Percentiles rank a stretch among this genome's conserved stretches.
phyloP scores from a whole-genome alignment of 805 yeast species.

The Candida germanica region DNA sequence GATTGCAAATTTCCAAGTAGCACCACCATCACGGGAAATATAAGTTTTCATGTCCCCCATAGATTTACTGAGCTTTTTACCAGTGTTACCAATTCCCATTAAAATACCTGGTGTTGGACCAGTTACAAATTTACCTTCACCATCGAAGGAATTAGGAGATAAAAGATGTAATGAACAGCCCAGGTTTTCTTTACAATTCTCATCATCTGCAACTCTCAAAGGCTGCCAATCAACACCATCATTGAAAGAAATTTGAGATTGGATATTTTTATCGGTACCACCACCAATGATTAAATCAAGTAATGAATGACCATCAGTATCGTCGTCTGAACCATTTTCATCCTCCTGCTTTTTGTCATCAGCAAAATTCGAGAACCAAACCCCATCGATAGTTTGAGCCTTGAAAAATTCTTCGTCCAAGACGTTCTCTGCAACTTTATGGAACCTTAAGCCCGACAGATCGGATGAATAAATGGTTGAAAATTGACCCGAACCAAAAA shows the following conservation, averaged over 20 bases:
- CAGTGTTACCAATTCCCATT: conserved; percentile 32
- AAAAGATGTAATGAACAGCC: conserved; percentile 49
- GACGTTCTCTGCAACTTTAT: conserved; percentile 40
- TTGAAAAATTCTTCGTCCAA: conserved; percentile 43
- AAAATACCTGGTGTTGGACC: conserved; percentile 55
- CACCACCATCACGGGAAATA: conserved; percentile 74
- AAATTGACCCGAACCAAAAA: conserved; percentile 10
- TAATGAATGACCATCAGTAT: conserved; percentile 15
- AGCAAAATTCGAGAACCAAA: conserved; percentile 49
- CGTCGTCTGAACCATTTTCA: conserved; percentile 6
- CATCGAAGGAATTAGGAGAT: conserved; percentile 30
- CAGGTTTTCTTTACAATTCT: conserved; percentile 34
- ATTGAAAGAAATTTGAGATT: conserved; percentile 45
- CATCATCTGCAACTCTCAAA: conserved; percentile 45
- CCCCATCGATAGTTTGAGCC: conserved; percentile 57
- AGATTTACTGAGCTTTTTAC: conserved; percentile 19
- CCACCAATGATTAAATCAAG: conserved; percentile 25
- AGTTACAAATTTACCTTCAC: conserved; percentile 41
- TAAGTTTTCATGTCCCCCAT: conserved; percentile 41
- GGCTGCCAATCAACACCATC: conserved; percentile 54
- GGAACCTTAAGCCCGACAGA: conserved; percentile 55
- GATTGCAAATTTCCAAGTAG: conserved; percentile 59
- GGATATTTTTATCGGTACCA: conserved; percentile 13
- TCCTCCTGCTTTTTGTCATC: conserved; percentile 14
- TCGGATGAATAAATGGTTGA: conserved; percentile 50